Evolutionary conservation across 192 early-diverging fungal species (phyloP), one percentile per base, ranked within the genome.

Genomic region (Podila epicladia): DNA sequence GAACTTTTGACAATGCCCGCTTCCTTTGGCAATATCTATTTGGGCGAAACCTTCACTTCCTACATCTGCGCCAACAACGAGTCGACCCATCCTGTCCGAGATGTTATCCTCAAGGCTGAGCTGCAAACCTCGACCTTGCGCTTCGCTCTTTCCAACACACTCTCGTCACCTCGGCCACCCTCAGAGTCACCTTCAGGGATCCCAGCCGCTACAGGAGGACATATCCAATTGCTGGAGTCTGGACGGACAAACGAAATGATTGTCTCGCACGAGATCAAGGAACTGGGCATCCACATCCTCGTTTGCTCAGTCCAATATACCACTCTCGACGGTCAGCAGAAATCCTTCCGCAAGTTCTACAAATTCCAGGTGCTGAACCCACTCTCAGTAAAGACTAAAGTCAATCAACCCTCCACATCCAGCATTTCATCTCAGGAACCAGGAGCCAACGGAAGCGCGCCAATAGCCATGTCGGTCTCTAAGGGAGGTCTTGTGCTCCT

Each of bases 351-450:
- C 58, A 96, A 95, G 74, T 95, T 96, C 73, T 99, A 95, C 89
- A 97, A 96, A 71, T 99, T 99, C 80, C 95, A 97, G 86, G 97
- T 97, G 19, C 77, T 94, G 55, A 99, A 99, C 82, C 97, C 97
- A 50, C 87, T 99, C 38, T 89, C 95, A 12, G 97, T 99, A 61
- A 98, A 97, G 83, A 99, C 97, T 12, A 98, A 97, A 69, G 91
- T 98, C 57, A 97, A 99, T 85, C 92, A 93, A 32, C 80, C 95
- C 69, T 60, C 74, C 17, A n/a, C 71, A 9, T 26, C 62, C 7
- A 50, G 61, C n/a, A 75, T 64, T 67, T 67, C 29, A 22, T 65
- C 37, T 67, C 88, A 50, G 37, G 79, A 68, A 2, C 74, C 83
- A 28, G 69, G 53, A 28, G 22, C 37, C 5, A 72, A 71, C 50